These are phyloP conservation scores for Cicer yamashitae DNA, from an alignment of 306 rosid species.

Conservation along the genomic window DNA sequence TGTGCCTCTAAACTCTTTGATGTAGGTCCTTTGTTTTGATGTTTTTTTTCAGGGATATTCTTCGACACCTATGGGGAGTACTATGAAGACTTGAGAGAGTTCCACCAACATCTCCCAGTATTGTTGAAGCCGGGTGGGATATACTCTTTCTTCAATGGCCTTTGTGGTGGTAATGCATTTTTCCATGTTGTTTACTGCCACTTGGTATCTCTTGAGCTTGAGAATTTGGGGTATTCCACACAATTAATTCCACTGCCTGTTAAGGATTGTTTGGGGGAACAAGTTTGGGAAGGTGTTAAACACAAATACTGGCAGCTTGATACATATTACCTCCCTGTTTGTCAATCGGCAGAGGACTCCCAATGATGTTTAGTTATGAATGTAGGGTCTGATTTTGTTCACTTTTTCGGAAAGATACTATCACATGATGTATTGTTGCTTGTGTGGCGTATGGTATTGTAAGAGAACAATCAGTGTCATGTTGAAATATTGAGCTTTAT, in stretches of 20 bases:
- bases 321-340: conserved; percentile 89
- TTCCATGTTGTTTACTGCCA: conserved; percentile 94
- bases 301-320: conserved; percentile 98
- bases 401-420: conserved; percentile 32
- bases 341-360: conserved; percentile 66
- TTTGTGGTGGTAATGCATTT: conserved; percentile 92
- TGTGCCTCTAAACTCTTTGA: neutral
- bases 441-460: conserved; percentile 33
- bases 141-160: conserved; percentile 92
- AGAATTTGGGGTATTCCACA: conserved; percentile 86
- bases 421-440: conserved; percentile 28
- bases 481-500: conserved; percentile 34
- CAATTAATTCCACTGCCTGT: conserved; percentile 90
- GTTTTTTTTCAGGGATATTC: conserved; percentile 80
- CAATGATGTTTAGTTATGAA: conserved; percentile 48
- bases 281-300: conserved; percentile 94
- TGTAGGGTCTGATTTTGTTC: conserved; percentile 28
- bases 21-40: conserved; percentile 23
- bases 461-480: conserved; percentile 25
- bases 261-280: conserved; percentile 82
- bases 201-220: conserved; percentile 84
- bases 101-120: conserved; percentile 82
- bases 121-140: conserved; percentile 85
- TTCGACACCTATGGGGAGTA: conserved; percentile 96
- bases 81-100: conserved; percentile 88